Percentiles rank a stretch among this genome's conserved stretches.
Conservation (phyloP, 495 filamentous ascomycete species). For the Neurospora pannonica region DNA sequence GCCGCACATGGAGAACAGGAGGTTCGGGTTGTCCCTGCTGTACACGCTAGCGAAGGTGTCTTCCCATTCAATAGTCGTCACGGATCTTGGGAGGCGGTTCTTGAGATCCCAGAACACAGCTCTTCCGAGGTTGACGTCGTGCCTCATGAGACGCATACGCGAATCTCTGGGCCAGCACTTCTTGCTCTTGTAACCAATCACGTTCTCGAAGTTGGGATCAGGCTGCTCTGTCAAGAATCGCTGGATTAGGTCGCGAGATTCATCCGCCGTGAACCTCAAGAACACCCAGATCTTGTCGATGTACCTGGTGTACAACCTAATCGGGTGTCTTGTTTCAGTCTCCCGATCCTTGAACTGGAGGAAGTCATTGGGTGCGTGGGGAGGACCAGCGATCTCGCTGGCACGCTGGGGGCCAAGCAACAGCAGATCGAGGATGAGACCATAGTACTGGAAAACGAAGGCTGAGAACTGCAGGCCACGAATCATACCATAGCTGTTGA, state of each 20-base stretch:
- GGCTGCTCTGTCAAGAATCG: conserved; percentile 97
- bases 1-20: conserved; percentile 95
- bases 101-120: conserved; percentile 99
- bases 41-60: conserved; percentile 99
- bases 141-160: conserved; percentile 95
- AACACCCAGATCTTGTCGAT: conserved; percentile 99
- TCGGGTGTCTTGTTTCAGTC: conserved; percentile 86
- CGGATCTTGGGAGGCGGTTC: conserved; percentile 85
- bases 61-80: conserved; percentile 98
- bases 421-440: conserved; percentile 87
- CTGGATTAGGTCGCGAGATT: conserved; percentile 93
- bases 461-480: conserved; percentile 95
- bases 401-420: conserved; percentile 90
- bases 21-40: conserved; percentile 94
- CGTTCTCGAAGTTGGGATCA: conserved; percentile 98
- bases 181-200: conserved; percentile 98
- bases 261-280: conserved; percentile 84
- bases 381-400: conserved; percentile 95
- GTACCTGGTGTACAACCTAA: conserved; percentile 92
- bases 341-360: conserved; percentile 90
- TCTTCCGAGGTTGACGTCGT: conserved; percentile 96
- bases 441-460: conserved; percentile 99
- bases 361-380: conserved; percentile 94
- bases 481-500: conserved; percentile 97
- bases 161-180: conserved; percentile 99